phyloP scores from a whole-genome alignment of 2,329 filamentous ascomycete species.

The Microsporum audouinii region DNA sequence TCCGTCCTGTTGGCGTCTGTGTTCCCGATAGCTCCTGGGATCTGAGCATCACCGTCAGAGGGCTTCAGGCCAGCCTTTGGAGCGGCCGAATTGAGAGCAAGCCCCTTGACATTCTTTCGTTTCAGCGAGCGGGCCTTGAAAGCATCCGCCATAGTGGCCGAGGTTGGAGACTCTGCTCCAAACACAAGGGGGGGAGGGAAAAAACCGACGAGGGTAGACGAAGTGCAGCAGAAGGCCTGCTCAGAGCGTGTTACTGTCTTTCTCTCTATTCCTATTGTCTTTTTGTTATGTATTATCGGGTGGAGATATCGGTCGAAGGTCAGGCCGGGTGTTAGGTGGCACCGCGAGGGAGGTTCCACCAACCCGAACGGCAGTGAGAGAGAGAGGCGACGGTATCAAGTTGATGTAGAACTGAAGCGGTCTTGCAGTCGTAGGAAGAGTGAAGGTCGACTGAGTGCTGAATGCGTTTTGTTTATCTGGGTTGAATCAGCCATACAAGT shows the following conservation, averaged over 20 bases:
- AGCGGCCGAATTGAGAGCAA: constrained; percentile 66
- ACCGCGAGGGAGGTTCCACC: not conserved
- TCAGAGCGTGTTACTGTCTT: not conserved
- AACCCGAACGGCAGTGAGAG: not conserved
- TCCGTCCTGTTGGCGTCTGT: constrained; percentile 50
- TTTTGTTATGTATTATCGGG: not conserved
- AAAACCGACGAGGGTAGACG: not conserved
- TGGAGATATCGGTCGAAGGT: not conserved
- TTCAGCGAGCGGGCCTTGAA: constrained; percentile 74
- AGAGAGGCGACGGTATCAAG: not conserved
- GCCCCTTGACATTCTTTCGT: constrained; percentile 96
- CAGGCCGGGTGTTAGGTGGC: not conserved
- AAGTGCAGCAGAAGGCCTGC: not conserved
- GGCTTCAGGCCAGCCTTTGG: constrained; percentile 58
- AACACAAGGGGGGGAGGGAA: not conserved
- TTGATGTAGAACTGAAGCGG: no score
- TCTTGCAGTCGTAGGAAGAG: not conserved
- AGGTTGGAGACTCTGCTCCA: not conserved
- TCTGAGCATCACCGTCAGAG: constrained; percentile 58
- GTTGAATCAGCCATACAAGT: not conserved
- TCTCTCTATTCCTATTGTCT: not conserved
- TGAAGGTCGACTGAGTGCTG: not conserved
- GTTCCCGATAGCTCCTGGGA: constrained; percentile 49
- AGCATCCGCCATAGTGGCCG: constrained; percentile 43
- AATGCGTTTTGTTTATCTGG: no score